Conservation (phyloP, 2,329 filamentous ascomycete genomes). For the Alternaria infectoria region DNA sequence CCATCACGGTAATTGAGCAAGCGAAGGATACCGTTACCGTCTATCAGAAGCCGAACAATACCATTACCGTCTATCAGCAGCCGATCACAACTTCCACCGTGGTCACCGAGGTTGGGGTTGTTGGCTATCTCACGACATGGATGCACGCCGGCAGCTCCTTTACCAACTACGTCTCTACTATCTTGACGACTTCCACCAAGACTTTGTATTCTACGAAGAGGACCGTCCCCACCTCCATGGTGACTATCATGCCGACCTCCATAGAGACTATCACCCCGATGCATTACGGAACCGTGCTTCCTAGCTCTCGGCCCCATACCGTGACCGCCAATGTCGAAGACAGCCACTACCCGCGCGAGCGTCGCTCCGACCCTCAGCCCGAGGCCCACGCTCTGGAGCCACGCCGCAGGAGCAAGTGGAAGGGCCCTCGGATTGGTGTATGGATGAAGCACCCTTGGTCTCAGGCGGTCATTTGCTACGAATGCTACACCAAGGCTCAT, state of each 20-base stretch:
- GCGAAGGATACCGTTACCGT: too few species aligned
- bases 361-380: background rate
- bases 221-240: background rate
- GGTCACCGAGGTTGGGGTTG: background rate
- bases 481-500: conserved; percentile 27
- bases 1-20: too few species aligned
- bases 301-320: background rate
- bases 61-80: background rate
- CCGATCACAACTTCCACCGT: background rate
- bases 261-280: background rate
- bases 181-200: background rate
- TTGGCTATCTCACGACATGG: background rate
- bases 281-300: background rate
- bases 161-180: background rate
- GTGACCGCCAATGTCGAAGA: background rate
- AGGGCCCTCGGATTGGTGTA: conserved; percentile 12
- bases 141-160: background rate
- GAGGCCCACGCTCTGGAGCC: background rate
- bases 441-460: conserved; percentile 40
- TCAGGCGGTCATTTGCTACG: conserved; percentile 24
- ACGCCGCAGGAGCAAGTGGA: conserved; percentile 6
- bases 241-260: background rate
- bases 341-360: background rate
- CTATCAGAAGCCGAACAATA: background rate
- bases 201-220: background rate